A percentile compares a stretch with the other conserved stretches of the same genome.
Evolutionary conservation across 441 rosid genomes (phyloP).

Genomic region (Adansonia rubrostipa): DNA sequence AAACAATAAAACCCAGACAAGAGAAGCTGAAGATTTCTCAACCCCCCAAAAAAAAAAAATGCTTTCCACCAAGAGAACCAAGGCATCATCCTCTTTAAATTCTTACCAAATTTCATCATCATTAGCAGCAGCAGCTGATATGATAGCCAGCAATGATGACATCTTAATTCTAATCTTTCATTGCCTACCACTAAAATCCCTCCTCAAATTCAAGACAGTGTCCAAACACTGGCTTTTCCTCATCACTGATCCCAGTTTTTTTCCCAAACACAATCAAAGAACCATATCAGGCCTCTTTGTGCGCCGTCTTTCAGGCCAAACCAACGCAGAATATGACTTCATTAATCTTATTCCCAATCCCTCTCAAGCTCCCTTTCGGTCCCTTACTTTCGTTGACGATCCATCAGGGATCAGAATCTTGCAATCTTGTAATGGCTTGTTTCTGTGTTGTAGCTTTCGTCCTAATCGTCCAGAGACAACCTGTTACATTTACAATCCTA

Average conservation of each 20-base stretch:
- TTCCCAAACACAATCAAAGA: constrained; percentile 9
- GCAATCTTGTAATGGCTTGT: constrained; percentile 58
- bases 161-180: constrained; percentile 46
- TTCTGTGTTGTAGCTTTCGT: constrained; percentile 41
- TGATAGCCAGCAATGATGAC: constrained; percentile 44
- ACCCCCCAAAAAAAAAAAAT: not conserved
- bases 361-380: constrained; percentile 36
- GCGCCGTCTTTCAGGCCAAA: not conserved
- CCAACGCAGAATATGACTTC: constrained; percentile 25
- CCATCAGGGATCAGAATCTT: constrained; percentile 31
- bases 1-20: not conserved
- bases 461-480: not conserved
- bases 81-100: constrained; percentile 15
- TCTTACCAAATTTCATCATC: constrained; percentile 17
- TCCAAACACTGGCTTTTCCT: constrained; percentile 62
- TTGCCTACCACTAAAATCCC: constrained; percentile 48
- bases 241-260: constrained; percentile 51
- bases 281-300: constrained; percentile 42
- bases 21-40: not conserved
- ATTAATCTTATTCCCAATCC: constrained; percentile 33
- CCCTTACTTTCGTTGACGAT: constrained; percentile 33
- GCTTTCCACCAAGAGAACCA: constrained; percentile 29
- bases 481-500: constrained; percentile 53
- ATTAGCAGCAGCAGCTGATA: constrained; percentile 32
- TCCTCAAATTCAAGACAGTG: constrained; percentile 49